phyloP scores from a whole-genome alignment of 495 filamentous ascomycete species.

The Aspergillus panamensis region DNA sequence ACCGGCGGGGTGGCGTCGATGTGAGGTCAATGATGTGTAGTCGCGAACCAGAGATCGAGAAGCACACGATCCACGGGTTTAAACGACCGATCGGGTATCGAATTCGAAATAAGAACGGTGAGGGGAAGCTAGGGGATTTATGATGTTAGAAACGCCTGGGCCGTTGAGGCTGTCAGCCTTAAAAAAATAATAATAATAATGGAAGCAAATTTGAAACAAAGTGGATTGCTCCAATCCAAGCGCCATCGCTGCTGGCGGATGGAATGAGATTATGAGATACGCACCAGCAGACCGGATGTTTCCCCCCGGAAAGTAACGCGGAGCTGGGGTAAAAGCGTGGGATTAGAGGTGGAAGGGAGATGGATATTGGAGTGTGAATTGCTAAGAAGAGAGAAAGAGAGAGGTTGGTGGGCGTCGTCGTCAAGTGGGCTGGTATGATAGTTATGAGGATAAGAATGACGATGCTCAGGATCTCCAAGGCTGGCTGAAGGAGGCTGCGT shows the following conservation, averaged over 20 bases:
- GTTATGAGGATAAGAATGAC: not conserved
- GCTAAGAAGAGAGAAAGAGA: not conserved
- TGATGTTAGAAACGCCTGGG: conserved; percentile 10
- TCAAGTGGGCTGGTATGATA: not conserved
- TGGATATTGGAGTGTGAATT: not conserved
- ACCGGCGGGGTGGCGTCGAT: conserved; percentile 13
- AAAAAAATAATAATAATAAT: not conserved
- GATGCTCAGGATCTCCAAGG: not conserved
- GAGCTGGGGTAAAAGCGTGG: not conserved
- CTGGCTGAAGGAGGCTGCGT: conserved; percentile 10
- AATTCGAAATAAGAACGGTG: not conserved
- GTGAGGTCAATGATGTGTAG: not conserved
- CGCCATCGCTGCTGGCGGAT: conserved; percentile 14
- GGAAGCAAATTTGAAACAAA: conserved; percentile 9
- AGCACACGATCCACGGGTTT: not conserved
- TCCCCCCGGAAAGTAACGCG: conserved; percentile 13
- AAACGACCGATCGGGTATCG: not conserved
- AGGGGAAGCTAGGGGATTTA: not conserved
- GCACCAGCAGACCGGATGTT: conserved; percentile 16
- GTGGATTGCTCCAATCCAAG: conserved; percentile 23
- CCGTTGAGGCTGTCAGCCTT: conserved; percentile 21
- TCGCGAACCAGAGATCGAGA: not conserved
- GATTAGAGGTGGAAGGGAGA: not conserved
- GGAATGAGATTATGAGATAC: conserved; percentile 3
- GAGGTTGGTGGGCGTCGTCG: not conserved